phyloP scores from a whole-genome alignment of 768 basidiomycete genomes.

The Pleurotus tuber-regium region DNA sequence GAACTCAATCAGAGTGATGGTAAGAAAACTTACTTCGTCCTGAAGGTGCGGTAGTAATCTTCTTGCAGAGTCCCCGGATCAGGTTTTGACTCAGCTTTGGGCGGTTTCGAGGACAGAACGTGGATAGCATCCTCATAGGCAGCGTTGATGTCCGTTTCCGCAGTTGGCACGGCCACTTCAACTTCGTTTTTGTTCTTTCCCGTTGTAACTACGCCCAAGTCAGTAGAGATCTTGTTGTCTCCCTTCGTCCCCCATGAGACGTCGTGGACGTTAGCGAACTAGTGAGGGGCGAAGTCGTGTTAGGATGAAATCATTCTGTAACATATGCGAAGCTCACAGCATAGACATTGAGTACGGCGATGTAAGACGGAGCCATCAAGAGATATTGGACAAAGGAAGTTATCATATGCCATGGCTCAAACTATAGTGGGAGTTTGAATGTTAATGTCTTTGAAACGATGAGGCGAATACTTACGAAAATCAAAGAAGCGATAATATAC shows the following conservation, averaged over 20 bases:
- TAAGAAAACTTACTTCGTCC: constrained; percentile 70
- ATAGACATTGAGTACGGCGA: constrained; percentile 91
- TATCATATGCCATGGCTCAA: constrained; percentile 99
- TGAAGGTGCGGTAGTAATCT: constrained; percentile 85
- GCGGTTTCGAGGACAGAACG: constrained; percentile 74
- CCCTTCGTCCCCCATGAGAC: constrained; percentile 97
- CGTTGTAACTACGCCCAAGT: constrained; percentile 78
- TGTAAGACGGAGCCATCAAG: constrained; percentile 91
- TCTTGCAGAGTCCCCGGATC: constrained; percentile 68
- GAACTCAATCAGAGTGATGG: constrained; percentile 1
- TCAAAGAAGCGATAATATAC: constrained; percentile 78
- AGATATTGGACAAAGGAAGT: constrained; percentile 94
- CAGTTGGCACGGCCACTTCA: constrained; percentile 81
- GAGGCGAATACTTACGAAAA: constrained; percentile 63
- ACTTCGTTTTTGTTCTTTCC: constrained; percentile 76
- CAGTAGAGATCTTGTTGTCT: constrained; percentile 80
- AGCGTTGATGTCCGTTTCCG: constrained; percentile 85
- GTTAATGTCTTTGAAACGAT: neutral
- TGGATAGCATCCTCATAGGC: constrained; percentile 91
- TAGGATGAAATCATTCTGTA: neutral
- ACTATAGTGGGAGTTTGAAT: constrained; percentile 37
- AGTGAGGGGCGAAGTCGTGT: neutral
- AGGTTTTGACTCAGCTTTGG: constrained; percentile 62
- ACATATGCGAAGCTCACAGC: constrained; percentile 41
- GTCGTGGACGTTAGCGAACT: constrained; percentile 89